A percentile compares a stretch with the other conserved stretches of the same genome.
Evolutionary conservation across 2,329 filamentous ascomycete species (phyloP).

Genomic region (Penicillium sp.): DNA sequence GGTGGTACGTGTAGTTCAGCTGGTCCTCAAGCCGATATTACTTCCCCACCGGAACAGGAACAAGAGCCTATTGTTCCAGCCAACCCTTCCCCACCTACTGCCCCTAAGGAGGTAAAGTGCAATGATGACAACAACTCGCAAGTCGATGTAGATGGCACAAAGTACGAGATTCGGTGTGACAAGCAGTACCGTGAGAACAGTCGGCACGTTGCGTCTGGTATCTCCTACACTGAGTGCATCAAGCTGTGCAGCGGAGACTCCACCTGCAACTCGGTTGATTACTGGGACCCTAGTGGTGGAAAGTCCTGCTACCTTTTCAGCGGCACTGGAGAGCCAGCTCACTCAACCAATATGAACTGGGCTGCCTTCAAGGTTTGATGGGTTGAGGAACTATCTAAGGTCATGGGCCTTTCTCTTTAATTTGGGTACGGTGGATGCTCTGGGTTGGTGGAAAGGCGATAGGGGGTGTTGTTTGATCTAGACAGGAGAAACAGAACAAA

Average conservation of each 20-base stretch:
- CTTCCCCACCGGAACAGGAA: neutral
- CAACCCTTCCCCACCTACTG: neutral
- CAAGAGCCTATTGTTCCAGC: neutral
- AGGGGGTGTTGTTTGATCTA: neutral
- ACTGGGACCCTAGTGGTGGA: neutral
- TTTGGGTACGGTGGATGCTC: neutral
- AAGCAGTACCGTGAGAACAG: neutral
- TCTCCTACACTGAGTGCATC: neutral
- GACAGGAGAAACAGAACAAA: neutral
- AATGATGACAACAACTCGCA: neutral
- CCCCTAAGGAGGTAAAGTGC: neutral
- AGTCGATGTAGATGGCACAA: neutral
- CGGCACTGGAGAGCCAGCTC: neutral
- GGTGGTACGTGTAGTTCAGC: neutral
- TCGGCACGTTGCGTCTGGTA: neutral
- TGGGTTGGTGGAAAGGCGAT: neutral
- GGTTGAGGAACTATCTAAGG: neutral
- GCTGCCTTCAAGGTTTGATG: neutral
- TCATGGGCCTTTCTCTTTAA: too few relatives aligned
- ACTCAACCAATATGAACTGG: neutral
- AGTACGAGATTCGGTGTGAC: neutral
- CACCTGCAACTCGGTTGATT: neutral
- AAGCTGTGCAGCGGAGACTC: neutral
- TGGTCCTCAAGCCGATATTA: neutral
- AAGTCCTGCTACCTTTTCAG: neutral